Evolutionary conservation across 176 grass and related monocot species (phyloP).

Genomic region (Pharus latifolius): DNA sequence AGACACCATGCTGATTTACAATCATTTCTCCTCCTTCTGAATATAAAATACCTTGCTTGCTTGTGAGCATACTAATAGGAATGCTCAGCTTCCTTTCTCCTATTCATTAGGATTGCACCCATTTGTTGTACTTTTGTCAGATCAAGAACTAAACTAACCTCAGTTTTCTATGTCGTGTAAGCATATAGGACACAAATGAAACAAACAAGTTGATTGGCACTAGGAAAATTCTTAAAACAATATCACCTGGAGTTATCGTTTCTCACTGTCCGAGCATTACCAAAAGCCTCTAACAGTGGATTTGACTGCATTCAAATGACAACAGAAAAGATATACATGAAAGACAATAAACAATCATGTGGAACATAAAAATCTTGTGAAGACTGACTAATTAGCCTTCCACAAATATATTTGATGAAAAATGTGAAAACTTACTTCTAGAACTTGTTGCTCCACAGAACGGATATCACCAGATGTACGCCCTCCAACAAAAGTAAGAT

Average conservation of each 20-base stretch:
- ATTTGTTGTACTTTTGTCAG: not conserved
- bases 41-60: not conserved
- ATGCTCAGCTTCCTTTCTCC: not conserved
- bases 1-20: not conserved
- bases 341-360: not conserved
- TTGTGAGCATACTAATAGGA: not conserved
- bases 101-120: not conserved
- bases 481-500: slow-evolving; percentile 76
- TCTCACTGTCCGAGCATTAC: slow-evolving; percentile 80
- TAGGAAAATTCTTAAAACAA: slow-evolving; percentile 3
- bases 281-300: slow-evolving; percentile 83
- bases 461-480: slow-evolving; percentile 53
- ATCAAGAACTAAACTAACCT: not conserved
- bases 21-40: not conserved
- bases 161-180: not conserved
- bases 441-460: slow-evolving; percentile 83
- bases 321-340: slow-evolving; percentile 6
- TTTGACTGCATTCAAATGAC: slow-evolving; percentile 58
- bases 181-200: not conserved
- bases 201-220: not conserved
- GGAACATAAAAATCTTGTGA: not conserved
- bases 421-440: slow-evolving; percentile 49
- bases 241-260: slow-evolving; percentile 88
- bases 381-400: not conserved
- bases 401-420: not conserved